Conservation (phyloP, 2,329 filamentous ascomycete genomes). For the Scedosporium dehoogii region DNA sequence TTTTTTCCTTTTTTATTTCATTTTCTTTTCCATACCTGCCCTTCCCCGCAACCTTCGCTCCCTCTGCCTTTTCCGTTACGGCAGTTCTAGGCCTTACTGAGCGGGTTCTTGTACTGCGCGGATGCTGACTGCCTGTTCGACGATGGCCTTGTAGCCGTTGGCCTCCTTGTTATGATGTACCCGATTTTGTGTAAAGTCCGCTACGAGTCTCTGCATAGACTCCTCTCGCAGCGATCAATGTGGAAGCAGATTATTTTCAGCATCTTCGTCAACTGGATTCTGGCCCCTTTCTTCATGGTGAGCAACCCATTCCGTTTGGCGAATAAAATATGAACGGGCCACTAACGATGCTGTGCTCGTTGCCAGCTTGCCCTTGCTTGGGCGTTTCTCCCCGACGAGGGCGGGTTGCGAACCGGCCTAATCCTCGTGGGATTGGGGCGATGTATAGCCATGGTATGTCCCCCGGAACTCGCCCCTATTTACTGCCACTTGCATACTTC, state of each 20-base stretch:
- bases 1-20: no score
- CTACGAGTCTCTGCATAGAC: conserved; percentile 62
- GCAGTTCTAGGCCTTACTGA: no score
- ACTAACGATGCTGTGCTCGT: neutral
- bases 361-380: conserved; percentile 54
- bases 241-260: conserved; percentile 78
- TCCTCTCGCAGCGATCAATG: conserved; percentile 50
- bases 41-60: no score
- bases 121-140: no score
- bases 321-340: no score
- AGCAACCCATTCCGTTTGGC: conserved; percentile 7
- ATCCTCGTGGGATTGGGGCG: conserved; percentile 76
- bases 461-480: no score
- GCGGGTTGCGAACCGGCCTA: conserved; percentile 51
- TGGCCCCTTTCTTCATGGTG: conserved; percentile 77
- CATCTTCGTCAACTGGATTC: conserved; percentile 69
- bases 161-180: conserved; percentile 87
- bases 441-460: conserved; percentile 74
- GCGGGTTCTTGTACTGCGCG: no score
- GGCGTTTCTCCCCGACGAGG: conserved; percentile 53
- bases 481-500: no score
- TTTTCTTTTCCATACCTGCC: no score
- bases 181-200: conserved; percentile 82
- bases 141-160: conserved; percentile 47
- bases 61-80: no score